phyloP scores from a whole-genome alignment of 2,329 filamentous ascomycete genomes.

The Exophiala calicioides region DNA sequence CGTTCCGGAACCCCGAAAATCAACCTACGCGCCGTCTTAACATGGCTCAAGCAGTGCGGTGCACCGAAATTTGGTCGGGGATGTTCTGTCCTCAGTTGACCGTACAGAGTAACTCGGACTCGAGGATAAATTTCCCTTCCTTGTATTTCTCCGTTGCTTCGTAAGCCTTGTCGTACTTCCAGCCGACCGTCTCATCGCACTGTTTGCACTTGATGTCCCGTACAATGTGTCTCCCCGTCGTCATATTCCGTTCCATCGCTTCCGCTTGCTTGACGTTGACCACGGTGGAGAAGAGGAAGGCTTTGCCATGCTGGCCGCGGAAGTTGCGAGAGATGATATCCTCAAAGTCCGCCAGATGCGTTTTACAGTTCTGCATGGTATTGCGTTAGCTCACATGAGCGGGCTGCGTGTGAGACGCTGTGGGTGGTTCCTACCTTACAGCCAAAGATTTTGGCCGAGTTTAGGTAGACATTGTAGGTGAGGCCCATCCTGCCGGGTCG shows the following conservation, averaged over 20 bases:
- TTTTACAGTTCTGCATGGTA: conserved; percentile 72
- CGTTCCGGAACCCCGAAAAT: not conserved
- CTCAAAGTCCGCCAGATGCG: conserved; percentile 91
- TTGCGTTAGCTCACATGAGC: conserved; percentile 9
- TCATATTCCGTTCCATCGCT: conserved; percentile 95
- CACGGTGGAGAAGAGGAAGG: conserved; percentile 90
- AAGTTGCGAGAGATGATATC: conserved; percentile 98
- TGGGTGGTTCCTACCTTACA: conserved; percentile 59
- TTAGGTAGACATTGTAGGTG: conserved; percentile 87
- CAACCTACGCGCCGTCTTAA: too few species aligned
- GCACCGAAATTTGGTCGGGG: too few species aligned
- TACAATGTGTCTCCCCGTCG: conserved; percentile 90
- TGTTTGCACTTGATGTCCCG: conserved; percentile 89
- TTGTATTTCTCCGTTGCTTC: conserved; percentile 95
- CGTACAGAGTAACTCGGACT: conserved; percentile 29
- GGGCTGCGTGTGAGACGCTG: not conserved
- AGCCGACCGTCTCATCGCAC: conserved; percentile 90
- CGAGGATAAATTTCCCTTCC: conserved; percentile 93
- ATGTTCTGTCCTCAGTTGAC: conserved; percentile 30
- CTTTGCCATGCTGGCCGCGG: conserved; percentile 96
- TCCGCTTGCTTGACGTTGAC: conserved; percentile 84
- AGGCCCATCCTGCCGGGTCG: conserved; percentile 67
- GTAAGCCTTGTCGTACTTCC: conserved; percentile 98
- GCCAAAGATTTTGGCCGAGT: conserved; percentile 82
- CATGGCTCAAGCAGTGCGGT: too few species aligned